Evolutionary conservation across 2,329 filamentous ascomycete genomes (phyloP), one percentile per base, ranked within the genome.

Genomic region (Pseudocercospora macadamiae): DNA sequence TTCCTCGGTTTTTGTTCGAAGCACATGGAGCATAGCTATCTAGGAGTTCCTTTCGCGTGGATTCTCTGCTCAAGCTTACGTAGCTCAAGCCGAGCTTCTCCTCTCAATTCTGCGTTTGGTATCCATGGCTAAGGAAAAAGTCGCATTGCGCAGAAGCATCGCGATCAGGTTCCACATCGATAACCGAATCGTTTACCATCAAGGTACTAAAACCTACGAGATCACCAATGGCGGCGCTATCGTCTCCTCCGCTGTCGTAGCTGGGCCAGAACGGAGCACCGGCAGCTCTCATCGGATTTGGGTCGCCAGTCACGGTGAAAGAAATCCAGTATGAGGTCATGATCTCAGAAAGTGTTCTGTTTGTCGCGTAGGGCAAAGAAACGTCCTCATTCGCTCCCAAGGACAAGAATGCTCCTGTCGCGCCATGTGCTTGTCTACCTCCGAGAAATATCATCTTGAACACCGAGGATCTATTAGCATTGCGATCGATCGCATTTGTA

Each of bases 391-490:
- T 56, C 3, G 59, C 55, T 7, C 42, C 39, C 18, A 64, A 52
- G 57, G 58, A 61, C 16, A 25, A 4, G 12, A 25, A 30, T 18
- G n/a, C 6, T 16, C 45, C 14, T 6, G 62, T 64, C 9, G 64
- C 54, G 34, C 55, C 62, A 48, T 66, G 64, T 7, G 60, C 55
- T 47, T 66, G 16, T 19, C 18, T 55, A 14, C 64, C 65, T 25
- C 63, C 63, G 10, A 55, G 60, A 49, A 68, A 63, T 18, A 51
- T 64, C 37, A 67, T 65, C 42, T 63, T 69, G 60, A 67, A 70
- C 54, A 68, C 60, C 8, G 63, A 56, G 19, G 58, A 61, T 16
- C 54, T 51, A 54, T 62, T 62, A 32, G 45, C 57, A 44, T 62
- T 60, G 36, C 49, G 51, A 49, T 65, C 63, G 36, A 65, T 44